Percentiles rank a stretch among this genome's conserved stretches.
Evolutionary conservation across 768 basidiomycete genomes (phyloP).

Genomic region (Tricholoma bakamatsutake): DNA sequence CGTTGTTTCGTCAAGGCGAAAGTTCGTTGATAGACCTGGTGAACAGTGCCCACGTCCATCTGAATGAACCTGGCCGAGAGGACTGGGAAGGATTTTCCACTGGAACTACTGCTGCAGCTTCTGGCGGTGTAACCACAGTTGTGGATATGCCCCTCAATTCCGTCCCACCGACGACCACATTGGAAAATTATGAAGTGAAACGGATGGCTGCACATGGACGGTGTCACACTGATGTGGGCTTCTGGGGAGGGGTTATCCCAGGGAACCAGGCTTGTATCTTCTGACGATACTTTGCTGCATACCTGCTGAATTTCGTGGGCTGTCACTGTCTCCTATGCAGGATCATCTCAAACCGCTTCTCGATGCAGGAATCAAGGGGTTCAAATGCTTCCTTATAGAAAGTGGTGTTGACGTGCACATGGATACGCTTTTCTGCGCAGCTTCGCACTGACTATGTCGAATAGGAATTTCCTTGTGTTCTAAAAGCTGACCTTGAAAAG

Average conservation of each 20-base stretch:
- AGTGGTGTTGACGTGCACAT: conserved; percentile 83
- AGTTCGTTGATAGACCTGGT: conserved; percentile 2
- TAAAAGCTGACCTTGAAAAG: conserved; percentile 54
- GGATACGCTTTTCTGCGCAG: not conserved
- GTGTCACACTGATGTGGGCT: conserved; percentile 77
- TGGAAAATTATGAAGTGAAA: conserved; percentile 69
- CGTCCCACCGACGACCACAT: conserved; percentile 91
- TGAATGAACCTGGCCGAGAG: conserved; percentile 90
- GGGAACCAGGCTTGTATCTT: conserved; percentile 63
- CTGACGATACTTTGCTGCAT: conserved; percentile 1
- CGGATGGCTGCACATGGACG: conserved; percentile 63
- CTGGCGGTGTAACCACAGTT: conserved; percentile 92
- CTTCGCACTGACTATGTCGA: conserved; percentile 3
- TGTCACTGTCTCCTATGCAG: conserved; percentile 29
- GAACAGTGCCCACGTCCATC: conserved; percentile 80
- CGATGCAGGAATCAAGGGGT: conserved; percentile 81
- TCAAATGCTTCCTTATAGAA: conserved; percentile 95
- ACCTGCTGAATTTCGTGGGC: not conserved
- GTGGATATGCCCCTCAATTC: conserved; percentile 99
- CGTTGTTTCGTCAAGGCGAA: conserved; percentile 19
- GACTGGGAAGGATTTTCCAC: conserved; percentile 94
- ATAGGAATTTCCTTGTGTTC: conserved; percentile 93
- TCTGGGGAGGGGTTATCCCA: conserved; percentile 95
- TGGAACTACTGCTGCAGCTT: conserved; percentile 85
- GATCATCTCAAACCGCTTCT: conserved; percentile 70